Conservation (phyloP, 1,284 basidiomycete species). For the Sanguinoderma infundibulare region DNA sequence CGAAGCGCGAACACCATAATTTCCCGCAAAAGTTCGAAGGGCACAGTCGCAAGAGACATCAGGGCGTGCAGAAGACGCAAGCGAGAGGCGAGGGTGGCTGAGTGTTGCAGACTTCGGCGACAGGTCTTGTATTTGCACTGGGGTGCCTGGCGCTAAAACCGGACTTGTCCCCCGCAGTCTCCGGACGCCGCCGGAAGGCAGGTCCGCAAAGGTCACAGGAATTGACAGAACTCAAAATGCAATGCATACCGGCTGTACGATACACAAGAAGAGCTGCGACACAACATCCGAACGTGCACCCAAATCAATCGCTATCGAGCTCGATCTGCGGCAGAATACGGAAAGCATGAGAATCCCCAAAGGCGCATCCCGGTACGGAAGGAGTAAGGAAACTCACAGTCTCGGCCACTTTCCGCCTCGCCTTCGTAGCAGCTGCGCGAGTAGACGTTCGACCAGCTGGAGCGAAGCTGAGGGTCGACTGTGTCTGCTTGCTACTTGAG, state of each 20-base stretch:
- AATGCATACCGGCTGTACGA: background rate
- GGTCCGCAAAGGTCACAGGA: constrained; percentile 1
- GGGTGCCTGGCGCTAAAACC: background rate
- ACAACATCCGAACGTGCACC: background rate
- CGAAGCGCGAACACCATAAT: constrained; percentile 33
- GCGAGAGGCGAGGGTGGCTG: background rate
- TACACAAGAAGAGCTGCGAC: constrained; percentile 7
- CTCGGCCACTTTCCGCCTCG: constrained; percentile 33
- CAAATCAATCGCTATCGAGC: constrained; percentile 27
- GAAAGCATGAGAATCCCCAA: background rate
- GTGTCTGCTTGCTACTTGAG: constrained; percentile 42
- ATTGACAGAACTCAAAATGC: background rate
- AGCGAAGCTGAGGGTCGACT: constrained; percentile 66
- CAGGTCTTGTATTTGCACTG: background rate
- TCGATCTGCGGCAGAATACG: constrained; percentile 21
- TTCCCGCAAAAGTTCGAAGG: constrained; percentile 30
- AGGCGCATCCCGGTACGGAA: too few species aligned
- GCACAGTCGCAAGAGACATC: constrained; percentile 24
- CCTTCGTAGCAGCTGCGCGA: constrained; percentile 34
- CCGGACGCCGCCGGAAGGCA: background rate
- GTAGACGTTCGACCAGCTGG: constrained; percentile 56
- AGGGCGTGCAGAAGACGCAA: constrained; percentile 1
- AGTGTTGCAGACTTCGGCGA: background rate
- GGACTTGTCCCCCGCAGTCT: background rate
- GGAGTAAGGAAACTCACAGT: constrained; percentile 24